A percentile compares a stretch with the other conserved stretches of the same genome.
These are phyloP conservation scores for Vanderwaltozyma tropicalis DNA, from an alignment of 805 yeast species.

Conservation along the genomic window DNA sequence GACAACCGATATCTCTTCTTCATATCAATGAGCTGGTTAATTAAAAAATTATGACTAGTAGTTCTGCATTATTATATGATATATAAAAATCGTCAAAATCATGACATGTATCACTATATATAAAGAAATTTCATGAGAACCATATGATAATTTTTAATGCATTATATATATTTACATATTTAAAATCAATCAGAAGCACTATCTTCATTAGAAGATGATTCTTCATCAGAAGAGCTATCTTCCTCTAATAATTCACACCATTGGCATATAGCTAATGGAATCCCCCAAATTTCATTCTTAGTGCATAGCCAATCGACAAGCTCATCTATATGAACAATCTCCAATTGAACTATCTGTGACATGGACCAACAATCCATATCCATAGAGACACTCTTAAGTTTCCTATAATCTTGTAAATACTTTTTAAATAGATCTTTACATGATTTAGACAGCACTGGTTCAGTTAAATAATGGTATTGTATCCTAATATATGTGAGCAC, in stretches of 20 bases:
- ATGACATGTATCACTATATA: too few species aligned
- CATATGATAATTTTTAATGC: too few species aligned
- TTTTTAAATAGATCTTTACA: constrained; percentile 46
- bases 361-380: constrained; percentile 27
- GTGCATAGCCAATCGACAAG: constrained; percentile 52
- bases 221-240: constrained; percentile 10
- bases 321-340: constrained; percentile 56
- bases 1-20: too few species aligned
- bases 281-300: constrained; percentile 55
- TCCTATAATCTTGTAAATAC: constrained; percentile 55
- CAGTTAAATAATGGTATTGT: constrained; percentile 20
- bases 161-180: too few species aligned
- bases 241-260: constrained; percentile 24
- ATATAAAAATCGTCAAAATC: too few species aligned
- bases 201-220: too few species aligned
- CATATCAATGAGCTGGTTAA: too few species aligned
- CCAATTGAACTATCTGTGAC: constrained; percentile 12
- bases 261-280: constrained; percentile 58
- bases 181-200: not conserved
- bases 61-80: too few species aligned
- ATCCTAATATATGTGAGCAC: constrained; percentile 54
- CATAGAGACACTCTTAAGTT: constrained; percentile 41
- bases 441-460: constrained; percentile 34
- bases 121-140: too few species aligned
- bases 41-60: too few species aligned